Base-by-base conservation (phyloP, 257 asterid genomes). In the Linaria vulgaris region DNA sequence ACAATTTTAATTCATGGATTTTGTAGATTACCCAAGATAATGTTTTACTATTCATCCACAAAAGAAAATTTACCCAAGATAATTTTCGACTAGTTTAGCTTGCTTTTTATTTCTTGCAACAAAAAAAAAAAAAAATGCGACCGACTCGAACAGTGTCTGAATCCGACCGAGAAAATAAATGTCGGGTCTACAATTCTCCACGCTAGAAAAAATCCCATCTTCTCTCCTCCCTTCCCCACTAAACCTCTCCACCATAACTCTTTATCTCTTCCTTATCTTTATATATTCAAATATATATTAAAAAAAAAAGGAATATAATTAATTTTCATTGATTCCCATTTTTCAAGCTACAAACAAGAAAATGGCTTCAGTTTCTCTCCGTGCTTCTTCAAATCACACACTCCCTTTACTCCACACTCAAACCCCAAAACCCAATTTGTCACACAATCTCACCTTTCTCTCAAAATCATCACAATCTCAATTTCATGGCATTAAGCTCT, bases 301-400 rank as follows among this genome's bases (percentile, higher is more conserved):
- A 5, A 19, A 17, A 9, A 12, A n/a, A n/a, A n/a, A n/a, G n/a
- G n/a, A n/a, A n/a, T n/a, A n/a, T n/a, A n/a, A n/a, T n/a, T n/a
- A n/a, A n/a, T n/a, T n/a, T n/a, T n/a, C 9, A 11, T 34, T 34
- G 10, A 34, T 34, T 34, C 1, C 41, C 5, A 3, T 34, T 34
- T 34, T 1, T 17, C 15, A 16, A 20, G 23, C 19, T 12, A 12
- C 37, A 30, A 31, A 27, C 3, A 34, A 30, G 49, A 43, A 60
- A 73, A 88, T 88, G 96, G 91, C 97, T 72, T 77, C 96, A 56
- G 51, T 82, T 22, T 71, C 80, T 24, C 70, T 88, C 48, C 87
- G 80, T 4, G 34, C 83, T 23, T 81, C 41, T 34, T 2, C 6
- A 2, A 34, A 8, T 34, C 6, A 71, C 84, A 67, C 30, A 64